Evolutionary conservation across 805 yeast species (phyloP).

Genomic region (Metschnikowia colocasiae): DNA sequence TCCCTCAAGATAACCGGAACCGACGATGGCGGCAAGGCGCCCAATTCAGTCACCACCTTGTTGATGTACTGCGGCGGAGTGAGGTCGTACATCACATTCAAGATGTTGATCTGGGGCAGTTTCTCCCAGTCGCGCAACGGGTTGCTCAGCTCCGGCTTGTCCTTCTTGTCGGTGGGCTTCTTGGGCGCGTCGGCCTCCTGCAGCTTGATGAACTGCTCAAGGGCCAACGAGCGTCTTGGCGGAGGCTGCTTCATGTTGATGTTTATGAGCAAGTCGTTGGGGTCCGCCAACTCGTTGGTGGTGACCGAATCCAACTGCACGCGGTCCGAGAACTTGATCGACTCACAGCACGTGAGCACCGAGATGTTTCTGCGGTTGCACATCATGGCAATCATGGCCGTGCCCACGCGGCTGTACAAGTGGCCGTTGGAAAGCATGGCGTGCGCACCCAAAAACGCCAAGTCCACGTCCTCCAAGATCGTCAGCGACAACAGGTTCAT

Average conservation of each 20-base stretch:
- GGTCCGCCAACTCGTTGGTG: slow-evolving; percentile 82
- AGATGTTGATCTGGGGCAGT: slow-evolving; percentile 60
- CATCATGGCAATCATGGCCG: slow-evolving; percentile 89
- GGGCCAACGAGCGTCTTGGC: slow-evolving; percentile 55
- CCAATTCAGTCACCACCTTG: slow-evolving; percentile 93
- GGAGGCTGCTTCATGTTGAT: slow-evolving; percentile 51
- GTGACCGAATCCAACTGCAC: slow-evolving; percentile 97
- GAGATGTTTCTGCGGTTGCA: slow-evolving; percentile 87
- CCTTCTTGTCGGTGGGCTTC: slow-evolving; percentile 25
- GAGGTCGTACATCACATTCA: slow-evolving; percentile 86
- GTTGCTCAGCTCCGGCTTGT: slow-evolving; percentile 31
- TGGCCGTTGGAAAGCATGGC: slow-evolving; percentile 95
- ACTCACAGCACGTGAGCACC: slow-evolving; percentile 92
- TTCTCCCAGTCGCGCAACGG: slow-evolving; percentile 58
- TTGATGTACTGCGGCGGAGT: slow-evolving; percentile 93
- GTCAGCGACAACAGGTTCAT: slow-evolving; percentile 72
- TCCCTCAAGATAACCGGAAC: slow-evolving; percentile 96
- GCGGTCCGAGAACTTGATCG: slow-evolving; percentile 88
- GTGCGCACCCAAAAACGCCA: slow-evolving; percentile 93
- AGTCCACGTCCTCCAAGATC: slow-evolving; percentile 80
- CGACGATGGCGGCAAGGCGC: slow-evolving; percentile 95
- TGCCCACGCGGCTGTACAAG: slow-evolving; percentile 89
- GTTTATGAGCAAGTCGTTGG: slow-evolving; percentile 59
- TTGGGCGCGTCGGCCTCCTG: slow-evolving; percentile 31
- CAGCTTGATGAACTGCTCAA: slow-evolving; percentile 56